Base-by-base conservation (phyloP, 2,329 filamentous ascomycete genomes). In the Aureobasidium sp. region DNA sequence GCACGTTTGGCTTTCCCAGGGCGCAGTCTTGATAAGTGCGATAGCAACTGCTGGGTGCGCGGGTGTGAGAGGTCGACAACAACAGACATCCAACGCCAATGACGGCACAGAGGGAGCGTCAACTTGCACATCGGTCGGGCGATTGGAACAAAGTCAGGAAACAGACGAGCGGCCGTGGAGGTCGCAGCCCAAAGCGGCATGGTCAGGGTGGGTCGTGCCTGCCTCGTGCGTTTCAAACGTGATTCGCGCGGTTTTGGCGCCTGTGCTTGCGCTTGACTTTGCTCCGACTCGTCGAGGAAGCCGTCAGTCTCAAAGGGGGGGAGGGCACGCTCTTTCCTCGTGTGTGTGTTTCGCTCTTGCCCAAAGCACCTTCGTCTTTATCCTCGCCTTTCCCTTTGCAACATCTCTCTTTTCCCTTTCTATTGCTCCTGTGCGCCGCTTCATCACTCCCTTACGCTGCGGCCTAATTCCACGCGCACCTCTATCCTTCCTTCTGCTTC, bases 361-460 rank as follows among this genome's bases (percentile, higher is more conserved):
- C 35, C 46, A 43, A 42, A 43, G 45, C 57, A 60, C 47, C 43
- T 46, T 27, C 43, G 43, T 46, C 43, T 47, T 60, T 60, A 50
- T 50, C 47, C 57, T 60, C 27, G 47, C 57, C 27, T 42, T 51
- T 50, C 45, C 29, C 46, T 51, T 40, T 53, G 37, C 57, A 49
- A 49, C 57, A 43, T 60, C 46, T 45, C 47, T 53, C 46, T 60
- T 35, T 60, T 60, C 38, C 25, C 47, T 43, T 50, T 38, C 47
- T 51, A 37, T 51, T 60, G 46, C 37, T 40, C 42, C 54, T 57
- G 54, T 57, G 54, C 57, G 46, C 46, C 47, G 57, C 57, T 49
- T 45, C 46, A 60, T 60, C 57, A 50, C 57, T 60, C 57, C 47
- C 46, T 60, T 60, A 51, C n/a, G 57, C 46, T 53, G 57, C 46